Base-by-base conservation (phyloP, 352 stramenopile genomes). In the Pythium diclinum region DNA sequence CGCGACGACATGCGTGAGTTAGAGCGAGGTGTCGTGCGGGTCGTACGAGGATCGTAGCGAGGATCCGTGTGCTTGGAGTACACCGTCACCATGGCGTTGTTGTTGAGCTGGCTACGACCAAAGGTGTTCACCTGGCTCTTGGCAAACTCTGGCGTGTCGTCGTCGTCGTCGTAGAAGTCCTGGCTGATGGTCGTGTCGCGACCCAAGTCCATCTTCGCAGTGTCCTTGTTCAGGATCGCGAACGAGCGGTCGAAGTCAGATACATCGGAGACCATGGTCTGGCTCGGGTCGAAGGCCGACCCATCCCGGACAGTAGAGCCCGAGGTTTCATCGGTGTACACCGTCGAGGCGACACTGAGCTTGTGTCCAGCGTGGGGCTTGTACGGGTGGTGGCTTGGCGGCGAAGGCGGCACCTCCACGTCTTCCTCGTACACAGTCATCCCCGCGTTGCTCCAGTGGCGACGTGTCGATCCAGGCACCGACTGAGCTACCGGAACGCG, bases 221-320 rank as follows among this genome's bases (percentile, higher is more conserved):
- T 33, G 32, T 59, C 16, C 34, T 63, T 62, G 42, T 55, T 48
- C 32, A 68, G 40, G 44, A 68, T 68, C 46, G 54, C 54, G 33
- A 68, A 68, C 54, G 62, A 68, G 14, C 55, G 54, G 25, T 68
- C 62, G 32, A 63, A 68, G 6, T 68, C 62, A 1, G 62, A 68
- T 4, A 61, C 51, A 16, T 68, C 62, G 17, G 62, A 68, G 54
- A 68, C 17, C 34, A 38, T 56, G 14, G 54, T 63, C 51, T 61
- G 16, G 33, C 25, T 46, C 16, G 54, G 51, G 36, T 58, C 46
- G 46, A 68, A 63, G 14, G 14, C 40, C 21, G 55, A 68, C 44
- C 44, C 14, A 19, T 68, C 62, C 1, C 46, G 13, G 3, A 53
- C 10, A 14, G 52, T 63, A 8, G 44, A 47, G 42, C 19, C 33